Conservation (phyloP, 73 alveolate species). For the Paramecium sonneborni region DNA sequence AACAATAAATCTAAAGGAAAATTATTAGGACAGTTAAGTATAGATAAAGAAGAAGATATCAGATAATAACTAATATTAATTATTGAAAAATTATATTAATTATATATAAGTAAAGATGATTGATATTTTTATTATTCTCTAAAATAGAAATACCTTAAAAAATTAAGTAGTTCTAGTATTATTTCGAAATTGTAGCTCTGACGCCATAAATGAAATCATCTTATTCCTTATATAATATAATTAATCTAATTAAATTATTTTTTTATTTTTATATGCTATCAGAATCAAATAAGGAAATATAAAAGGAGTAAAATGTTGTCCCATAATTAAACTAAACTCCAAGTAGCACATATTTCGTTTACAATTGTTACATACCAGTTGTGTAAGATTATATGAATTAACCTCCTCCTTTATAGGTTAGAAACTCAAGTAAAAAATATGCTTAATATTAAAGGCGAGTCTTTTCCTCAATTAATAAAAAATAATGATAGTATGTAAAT, state of each 20-base stretch:
- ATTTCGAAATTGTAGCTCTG: too few relatives aligned
- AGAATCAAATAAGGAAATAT: background rate
- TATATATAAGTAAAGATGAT: too few relatives aligned
- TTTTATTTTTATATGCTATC: background rate
- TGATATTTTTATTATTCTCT: too few relatives aligned
- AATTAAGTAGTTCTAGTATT: too few relatives aligned
- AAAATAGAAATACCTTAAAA: too few relatives aligned
- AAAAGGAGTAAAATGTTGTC: background rate
- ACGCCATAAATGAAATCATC: background rate
- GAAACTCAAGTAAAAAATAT: slow-evolving; percentile 14
- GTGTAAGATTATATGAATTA: background rate
- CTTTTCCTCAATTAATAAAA: background rate
- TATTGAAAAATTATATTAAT: too few relatives aligned
- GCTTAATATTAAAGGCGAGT: background rate
- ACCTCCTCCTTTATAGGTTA: slow-evolving; percentile 12
- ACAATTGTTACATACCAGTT: slow-evolving; percentile 24
- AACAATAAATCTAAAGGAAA: too few relatives aligned
- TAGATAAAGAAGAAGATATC: too few relatives aligned
- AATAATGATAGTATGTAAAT: slow-evolving; percentile 7
- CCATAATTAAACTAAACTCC: slow-evolving; percentile 30
- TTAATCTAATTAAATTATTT: background rate
- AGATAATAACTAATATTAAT: too few relatives aligned
- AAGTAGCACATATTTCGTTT: slow-evolving; percentile 38
- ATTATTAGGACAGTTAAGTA: too few relatives aligned
- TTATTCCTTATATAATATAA: background rate